Base-by-base conservation (phyloP, 805 yeast genomes). In the Lachancea meyersii region DNA sequence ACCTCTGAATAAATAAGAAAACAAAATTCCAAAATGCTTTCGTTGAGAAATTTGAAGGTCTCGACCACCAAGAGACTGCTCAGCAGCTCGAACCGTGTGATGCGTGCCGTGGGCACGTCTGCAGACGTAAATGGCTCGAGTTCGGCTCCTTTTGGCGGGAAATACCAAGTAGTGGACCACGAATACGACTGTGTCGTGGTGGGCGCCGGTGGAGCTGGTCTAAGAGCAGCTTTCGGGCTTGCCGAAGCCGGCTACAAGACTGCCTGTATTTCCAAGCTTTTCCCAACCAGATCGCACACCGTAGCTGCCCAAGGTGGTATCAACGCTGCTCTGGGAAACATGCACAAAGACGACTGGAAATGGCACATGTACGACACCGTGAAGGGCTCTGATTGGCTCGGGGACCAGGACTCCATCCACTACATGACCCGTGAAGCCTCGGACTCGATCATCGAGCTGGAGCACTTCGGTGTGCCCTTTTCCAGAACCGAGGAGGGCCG, bases 311-410 rank as follows among this genome's bases (percentile, higher is more conserved):
- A 91, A 71, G 98, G 98, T 71, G 98, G 98, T 73, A 93, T 91
- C 70, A 91, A 91, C 61, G 98, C 97, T 53, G 98, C 98, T 23
- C 76, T 91, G 52, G 98, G 97, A 55, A 91, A 91, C 76, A 91
- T 91, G 96, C 97, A 93, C 73, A 75, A 78, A 55, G 98, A 91
- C 68, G 89, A 89, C 73, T 91, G 98, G 98, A 95, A 86, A 69
- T 93, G 97, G 97, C 98, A 91, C 69, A 89, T 91, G 97, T 91
- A 93, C 70, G 98, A 91, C 65, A 91, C 98, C 58, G 97, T 91
- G 57, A 91, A 91, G 72, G 98, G 98, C 51, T 88, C 97, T 8
- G 98, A 91, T 71, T 91, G 98, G 98, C 79, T 91, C 50, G 98
- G 98, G 62, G 98, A 91, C 70, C 98, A 91, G 73, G 98, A 91